Conservation (phyloP, 148 eudicot species). For the Cornus controversa region DNA sequence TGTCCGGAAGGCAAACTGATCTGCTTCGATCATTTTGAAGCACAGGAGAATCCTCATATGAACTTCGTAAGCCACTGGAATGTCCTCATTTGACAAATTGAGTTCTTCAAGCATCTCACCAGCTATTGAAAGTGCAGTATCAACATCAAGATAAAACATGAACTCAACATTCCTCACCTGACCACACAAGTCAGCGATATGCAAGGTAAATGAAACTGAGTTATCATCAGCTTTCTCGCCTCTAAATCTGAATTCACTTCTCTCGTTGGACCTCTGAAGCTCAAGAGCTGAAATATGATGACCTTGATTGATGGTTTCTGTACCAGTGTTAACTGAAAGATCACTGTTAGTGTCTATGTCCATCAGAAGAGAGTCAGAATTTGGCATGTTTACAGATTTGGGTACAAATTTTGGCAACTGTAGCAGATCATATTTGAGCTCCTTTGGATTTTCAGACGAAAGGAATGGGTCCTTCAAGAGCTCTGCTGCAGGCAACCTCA, state of each 20-base stretch:
- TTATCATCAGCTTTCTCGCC: slow-evolving; percentile 35
- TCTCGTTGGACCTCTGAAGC: slow-evolving; percentile 16
- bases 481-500: slow-evolving; percentile 36
- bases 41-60: background rate
- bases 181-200: slow-evolving; percentile 11
- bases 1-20: background rate
- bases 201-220: slow-evolving; percentile 32
- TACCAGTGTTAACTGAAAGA: too few species aligned
- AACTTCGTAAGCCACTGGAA: background rate
- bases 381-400: background rate
- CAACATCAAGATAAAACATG: slow-evolving; percentile 20
- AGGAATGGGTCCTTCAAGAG: slow-evolving; percentile 40
- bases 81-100: slow-evolving; percentile 13
- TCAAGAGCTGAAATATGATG: slow-evolving; percentile 13
- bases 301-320: too few species aligned
- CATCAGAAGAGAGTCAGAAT: background rate
- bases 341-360: too few species aligned
- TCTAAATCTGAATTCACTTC: slow-evolving; percentile 24
- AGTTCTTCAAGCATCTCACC: slow-evolving; percentile 41
- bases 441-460: slow-evolving; percentile 13
- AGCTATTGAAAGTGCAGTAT: slow-evolving; percentile 34
- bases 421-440: too few species aligned
- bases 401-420: too few species aligned
- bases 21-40: background rate
- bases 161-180: slow-evolving; percentile 19